These are phyloP conservation scores for Pseudogymnoascus sp. DNA, from an alignment of 2,329 filamentous ascomycete genomes.

Conservation along the genomic window DNA sequence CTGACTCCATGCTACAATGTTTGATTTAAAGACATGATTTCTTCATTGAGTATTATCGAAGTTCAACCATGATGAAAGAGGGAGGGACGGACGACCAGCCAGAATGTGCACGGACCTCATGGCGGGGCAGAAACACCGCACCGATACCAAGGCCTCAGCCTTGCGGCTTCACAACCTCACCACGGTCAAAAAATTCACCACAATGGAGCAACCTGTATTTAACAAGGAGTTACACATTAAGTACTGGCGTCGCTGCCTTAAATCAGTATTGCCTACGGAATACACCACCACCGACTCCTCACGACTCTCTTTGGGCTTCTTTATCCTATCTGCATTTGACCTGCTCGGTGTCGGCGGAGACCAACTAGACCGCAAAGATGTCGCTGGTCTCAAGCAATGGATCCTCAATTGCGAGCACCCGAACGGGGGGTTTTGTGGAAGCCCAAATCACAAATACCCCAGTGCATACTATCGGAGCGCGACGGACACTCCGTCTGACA, in stretches of 20 bases:
- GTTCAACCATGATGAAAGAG: not conserved
- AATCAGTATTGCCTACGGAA: constrained; percentile 67
- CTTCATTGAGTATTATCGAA: not conserved
- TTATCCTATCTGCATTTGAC: constrained; percentile 79
- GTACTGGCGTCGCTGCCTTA: constrained; percentile 88
- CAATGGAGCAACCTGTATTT: constrained; percentile 33
- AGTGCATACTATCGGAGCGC: constrained; percentile 27
- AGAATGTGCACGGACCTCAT: not conserved
- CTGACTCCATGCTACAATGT: not conserved
- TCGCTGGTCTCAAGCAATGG: constrained; percentile 58
- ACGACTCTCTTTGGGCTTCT: constrained; percentile 82
- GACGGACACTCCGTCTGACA: constrained; percentile 43
- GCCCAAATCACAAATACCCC: constrained; percentile 55
- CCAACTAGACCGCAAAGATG: constrained; percentile 42
- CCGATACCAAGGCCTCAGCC: constrained; percentile 1
- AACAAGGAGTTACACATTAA: constrained; percentile 66
- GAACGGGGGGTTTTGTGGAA: constrained; percentile 80
- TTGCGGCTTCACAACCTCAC: constrained; percentile 3
- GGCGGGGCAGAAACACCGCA: constrained; percentile 5
- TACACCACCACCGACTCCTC: constrained; percentile 89
- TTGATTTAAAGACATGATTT: not conserved
- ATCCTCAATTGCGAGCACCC: constrained; percentile 78
- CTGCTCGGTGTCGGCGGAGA: constrained; percentile 59
- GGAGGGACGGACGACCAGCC: not conserved
- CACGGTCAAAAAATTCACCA: not conserved